These are phyloP conservation scores for Carex cristatella DNA, from an alignment of 176 grass and related monocot species.

Conservation along the genomic window DNA sequence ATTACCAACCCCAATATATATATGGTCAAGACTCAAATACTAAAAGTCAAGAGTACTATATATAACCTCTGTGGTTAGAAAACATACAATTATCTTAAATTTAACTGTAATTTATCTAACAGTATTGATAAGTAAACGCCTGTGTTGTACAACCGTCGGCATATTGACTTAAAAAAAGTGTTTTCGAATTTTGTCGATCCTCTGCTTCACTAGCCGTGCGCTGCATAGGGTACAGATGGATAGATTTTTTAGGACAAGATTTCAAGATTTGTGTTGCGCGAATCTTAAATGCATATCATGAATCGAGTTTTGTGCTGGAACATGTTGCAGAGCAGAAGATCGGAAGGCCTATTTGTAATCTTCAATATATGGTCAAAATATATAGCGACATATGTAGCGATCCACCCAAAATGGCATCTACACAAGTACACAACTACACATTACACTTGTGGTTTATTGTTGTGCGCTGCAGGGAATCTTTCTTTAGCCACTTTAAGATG, in stretches of 20 bases:
- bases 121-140: background rate
- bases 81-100: background rate
- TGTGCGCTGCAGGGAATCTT: background rate
- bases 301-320: too few species aligned
- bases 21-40: background rate
- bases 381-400: background rate
- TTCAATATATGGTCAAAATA: background rate
- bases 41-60: background rate
- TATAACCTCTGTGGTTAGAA: background rate
- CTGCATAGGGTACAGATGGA: too few species aligned
- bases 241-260: too few species aligned
- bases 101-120: background rate
- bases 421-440: too few species aligned
- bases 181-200: background rate
- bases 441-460: background rate
- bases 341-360: too few species aligned
- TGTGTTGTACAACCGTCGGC: background rate
- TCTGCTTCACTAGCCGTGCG: too few species aligned
- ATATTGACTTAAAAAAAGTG: background rate
- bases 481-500: background rate
- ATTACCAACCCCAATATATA: background rate
- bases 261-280: too few species aligned
- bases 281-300: too few species aligned
- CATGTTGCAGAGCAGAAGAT: too few species aligned
- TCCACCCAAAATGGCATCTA: background rate